Base-by-base conservation (phyloP, 169 alveolate species). In the Eimeria maxima region DNA sequence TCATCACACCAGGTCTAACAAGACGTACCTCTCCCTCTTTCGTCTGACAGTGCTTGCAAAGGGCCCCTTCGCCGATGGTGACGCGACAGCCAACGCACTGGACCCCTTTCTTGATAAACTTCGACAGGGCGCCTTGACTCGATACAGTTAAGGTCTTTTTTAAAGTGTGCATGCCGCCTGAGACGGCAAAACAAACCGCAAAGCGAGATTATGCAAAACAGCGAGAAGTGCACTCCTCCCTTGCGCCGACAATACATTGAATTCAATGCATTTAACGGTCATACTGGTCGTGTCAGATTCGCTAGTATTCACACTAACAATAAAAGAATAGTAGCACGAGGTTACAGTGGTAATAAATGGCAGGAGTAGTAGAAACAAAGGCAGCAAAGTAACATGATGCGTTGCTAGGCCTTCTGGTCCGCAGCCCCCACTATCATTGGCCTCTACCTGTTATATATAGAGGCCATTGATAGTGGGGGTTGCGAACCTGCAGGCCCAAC, bases 71-170 rank as follows among this genome's bases (percentile, higher is more conserved):
- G 22, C 96, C 96, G 6, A 99, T 97, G 5, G 98, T 98, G n/a
- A 98, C 98, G 88, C 98, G 98, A 93, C 99, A 99, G 44, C 98
- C 98, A 57, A 99, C 94, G 87, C 99, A 99, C 83, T 99, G 98
- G 76, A 98, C 97, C 44, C 98, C 97, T 84, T 98, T 98, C 90
- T 98, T 98, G 67, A 99, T 97, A 96, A 98, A 99, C 96, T 98
- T 99, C 7, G 96, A 33, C 71, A 94, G 38, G 55, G 96, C 96
- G 69, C 96, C 96, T 29, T 50, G 73, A 33, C 93, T 81, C 42
- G 97, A 50, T 18, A 80, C 65, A 27, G 44, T 80, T 45, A 87
- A 60, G 11, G 95, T 87, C n/a, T 69, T 50, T 94, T 86, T 95
- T 63, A 60, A 53, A 8, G 97, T 84, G 95, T 69, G 96, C 18